Conservation (phyloP, 306 rosid species). For the Cucumis hystrix region DNA sequence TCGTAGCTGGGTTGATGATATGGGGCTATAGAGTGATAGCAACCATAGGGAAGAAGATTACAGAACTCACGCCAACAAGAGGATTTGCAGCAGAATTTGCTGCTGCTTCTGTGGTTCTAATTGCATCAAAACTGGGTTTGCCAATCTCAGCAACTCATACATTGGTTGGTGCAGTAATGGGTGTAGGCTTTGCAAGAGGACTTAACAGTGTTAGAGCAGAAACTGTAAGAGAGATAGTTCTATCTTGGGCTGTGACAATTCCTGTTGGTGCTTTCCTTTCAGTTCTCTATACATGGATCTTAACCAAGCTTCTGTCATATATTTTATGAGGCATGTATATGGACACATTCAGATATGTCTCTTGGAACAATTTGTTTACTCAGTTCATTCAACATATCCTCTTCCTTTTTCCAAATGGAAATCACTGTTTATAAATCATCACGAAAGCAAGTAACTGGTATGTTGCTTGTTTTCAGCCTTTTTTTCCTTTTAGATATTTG, state of each 20-base stretch:
- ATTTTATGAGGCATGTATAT: conserved; percentile 35
- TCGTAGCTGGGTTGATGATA: conserved; percentile 85
- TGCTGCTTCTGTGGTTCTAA: conserved; percentile 84
- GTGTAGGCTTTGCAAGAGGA: conserved; percentile 97
- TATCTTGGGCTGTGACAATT: conserved; percentile 85
- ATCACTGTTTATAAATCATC: not conserved
- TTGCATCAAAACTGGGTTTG: conserved; percentile 71
- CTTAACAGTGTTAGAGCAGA: conserved; percentile 77
- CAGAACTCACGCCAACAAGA: conserved; percentile 91
- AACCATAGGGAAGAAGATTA: conserved; percentile 88
- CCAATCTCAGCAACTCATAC: conserved; percentile 96
- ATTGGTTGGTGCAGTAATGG: conserved; percentile 96
- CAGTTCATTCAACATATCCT: not conserved
- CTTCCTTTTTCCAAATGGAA: not conserved
- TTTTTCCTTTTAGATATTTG: not conserved
- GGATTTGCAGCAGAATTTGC: conserved; percentile 99
- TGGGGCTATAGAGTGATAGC: conserved; percentile 98
- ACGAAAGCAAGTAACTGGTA: not conserved
- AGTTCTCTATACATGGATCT: conserved; percentile 78
- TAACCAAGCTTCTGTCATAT: conserved; percentile 56
- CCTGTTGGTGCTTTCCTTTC: conserved; percentile 72
- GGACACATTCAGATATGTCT: not conserved
- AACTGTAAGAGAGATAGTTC: conserved; percentile 86
- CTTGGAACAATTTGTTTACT: not conserved
- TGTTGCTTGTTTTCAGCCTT: not conserved